Conservation (phyloP, 345 rosid species). For the Nephelium lappaceum region DNA sequence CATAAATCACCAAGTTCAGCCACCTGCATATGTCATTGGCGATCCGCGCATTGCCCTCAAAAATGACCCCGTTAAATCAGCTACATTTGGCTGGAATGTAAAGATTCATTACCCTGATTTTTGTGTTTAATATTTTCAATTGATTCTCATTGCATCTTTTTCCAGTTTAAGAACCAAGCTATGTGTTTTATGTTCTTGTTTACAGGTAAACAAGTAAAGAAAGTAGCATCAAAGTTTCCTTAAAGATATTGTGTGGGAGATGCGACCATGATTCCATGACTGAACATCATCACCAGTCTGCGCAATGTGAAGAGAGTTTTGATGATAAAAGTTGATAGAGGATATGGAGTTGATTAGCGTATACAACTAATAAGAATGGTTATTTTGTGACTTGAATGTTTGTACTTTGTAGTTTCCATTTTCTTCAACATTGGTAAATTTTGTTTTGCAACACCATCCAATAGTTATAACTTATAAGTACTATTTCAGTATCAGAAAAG, state of each 20-base stretch:
- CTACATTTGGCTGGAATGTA: conserved; percentile 30
- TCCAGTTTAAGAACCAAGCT: not conserved
- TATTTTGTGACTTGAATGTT: not conserved
- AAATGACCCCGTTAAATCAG: conserved; percentile 15
- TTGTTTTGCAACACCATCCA: not conserved
- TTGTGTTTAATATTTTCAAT: not conserved
- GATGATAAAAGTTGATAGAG: not conserved
- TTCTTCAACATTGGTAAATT: not conserved
- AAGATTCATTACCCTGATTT: not conserved
- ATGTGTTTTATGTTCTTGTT: not conserved
- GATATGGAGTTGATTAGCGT: not conserved
- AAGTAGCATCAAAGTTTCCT: conserved; percentile 7
- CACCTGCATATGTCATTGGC: conserved; percentile 22
- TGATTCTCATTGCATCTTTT: not conserved
- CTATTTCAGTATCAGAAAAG: not conserved
- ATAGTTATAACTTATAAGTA: not conserved
- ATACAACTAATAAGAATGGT: not conserved
- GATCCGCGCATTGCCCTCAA: conserved; percentile 20
- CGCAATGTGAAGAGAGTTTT: not conserved
- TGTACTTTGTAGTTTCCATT: not conserved
- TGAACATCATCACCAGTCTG: not conserved
- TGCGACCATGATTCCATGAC: not conserved
- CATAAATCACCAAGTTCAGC: conserved; percentile 27
- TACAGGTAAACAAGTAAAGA: conserved; percentile 30
- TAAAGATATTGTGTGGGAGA: not conserved